Evolutionary conservation across 192 early-diverging fungal genomes (phyloP).

Genomic region (Pilobolus umbonatus): DNA sequence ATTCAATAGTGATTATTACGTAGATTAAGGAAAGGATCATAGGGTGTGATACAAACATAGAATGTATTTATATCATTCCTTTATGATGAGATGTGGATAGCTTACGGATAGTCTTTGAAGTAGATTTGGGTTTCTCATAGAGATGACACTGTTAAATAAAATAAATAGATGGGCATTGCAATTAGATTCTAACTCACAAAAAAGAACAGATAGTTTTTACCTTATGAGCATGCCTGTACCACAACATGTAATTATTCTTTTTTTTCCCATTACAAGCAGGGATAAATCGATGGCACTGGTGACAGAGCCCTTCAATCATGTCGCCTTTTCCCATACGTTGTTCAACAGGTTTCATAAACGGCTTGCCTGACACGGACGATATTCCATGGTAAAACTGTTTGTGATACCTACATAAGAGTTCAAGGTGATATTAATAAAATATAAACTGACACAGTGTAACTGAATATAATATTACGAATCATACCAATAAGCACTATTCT

Average conservation of each 20-base stretch:
- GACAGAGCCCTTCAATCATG: conserved; percentile 74
- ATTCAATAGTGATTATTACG: too few relatives aligned
- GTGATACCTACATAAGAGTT: conserved; percentile 54
- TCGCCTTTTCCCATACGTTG: conserved; percentile 55
- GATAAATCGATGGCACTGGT: conserved; percentile 79
- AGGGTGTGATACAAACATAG: too few relatives aligned
- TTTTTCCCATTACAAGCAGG: conserved; percentile 69
- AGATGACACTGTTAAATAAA: conserved; percentile 29
- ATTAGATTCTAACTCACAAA: background rate
- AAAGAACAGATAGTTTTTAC: conserved; percentile 6
- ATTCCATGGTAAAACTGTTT: conserved; percentile 87
- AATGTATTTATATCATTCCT: conserved; percentile 1
- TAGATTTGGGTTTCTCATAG: conserved; percentile 31
- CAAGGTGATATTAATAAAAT: background rate
- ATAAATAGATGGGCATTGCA: background rate
- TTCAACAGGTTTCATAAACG: conserved; percentile 68
- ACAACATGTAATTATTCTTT: conserved; percentile 64
- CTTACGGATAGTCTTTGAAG: conserved; percentile 1
- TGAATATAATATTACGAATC: background rate
- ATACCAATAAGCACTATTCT: conserved; percentile 85
- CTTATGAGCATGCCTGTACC: conserved; percentile 86
- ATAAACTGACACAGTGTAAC: background rate
- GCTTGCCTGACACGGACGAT: conserved; percentile 75
- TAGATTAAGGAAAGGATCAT: too few relatives aligned
- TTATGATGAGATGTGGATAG: background rate